A percentile compares a stretch with the other conserved stretches of the same genome.
These are phyloP conservation scores for Suillus cothurnatus DNA, from an alignment of 768 basidiomycete genomes.

Conservation along the genomic window DNA sequence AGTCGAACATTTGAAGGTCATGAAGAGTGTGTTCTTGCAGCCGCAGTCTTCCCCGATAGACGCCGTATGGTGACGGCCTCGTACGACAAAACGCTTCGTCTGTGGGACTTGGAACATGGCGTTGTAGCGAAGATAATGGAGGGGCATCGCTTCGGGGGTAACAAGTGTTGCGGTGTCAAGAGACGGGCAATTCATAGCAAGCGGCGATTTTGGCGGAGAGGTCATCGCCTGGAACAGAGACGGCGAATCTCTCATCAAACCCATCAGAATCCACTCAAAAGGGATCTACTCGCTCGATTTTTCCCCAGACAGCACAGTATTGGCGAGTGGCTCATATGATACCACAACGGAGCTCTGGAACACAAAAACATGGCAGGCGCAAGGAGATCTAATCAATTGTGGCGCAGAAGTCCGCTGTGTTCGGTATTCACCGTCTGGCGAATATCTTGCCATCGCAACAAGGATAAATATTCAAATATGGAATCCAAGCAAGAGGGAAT, in stretches of 20 bases:
- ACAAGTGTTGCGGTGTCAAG: background rate
- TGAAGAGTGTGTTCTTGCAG: accelerated
- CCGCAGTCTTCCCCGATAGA: background rate
- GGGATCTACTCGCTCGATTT: background rate
- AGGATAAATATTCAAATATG: background rate
- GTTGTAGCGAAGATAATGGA: background rate
- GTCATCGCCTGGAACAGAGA: background rate
- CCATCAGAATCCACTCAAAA: background rate
- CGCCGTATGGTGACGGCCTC: background rate
- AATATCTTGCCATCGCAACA: background rate
- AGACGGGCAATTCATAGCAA: background rate
- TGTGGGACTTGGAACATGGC: background rate
- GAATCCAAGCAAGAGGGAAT: background rate
- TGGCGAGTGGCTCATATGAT: background rate
- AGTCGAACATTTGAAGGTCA: background rate
- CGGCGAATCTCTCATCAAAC: background rate
- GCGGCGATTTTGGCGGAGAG: background rate
- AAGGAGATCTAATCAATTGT: background rate
- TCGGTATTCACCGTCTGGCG: background rate
- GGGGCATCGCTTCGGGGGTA: background rate
- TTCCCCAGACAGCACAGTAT: background rate
- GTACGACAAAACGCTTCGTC: background rate
- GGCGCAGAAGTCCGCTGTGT: background rate
- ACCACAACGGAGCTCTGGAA: background rate
- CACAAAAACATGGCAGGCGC: background rate